Base-by-base conservation (phyloP, 31 red algal genomes). In the Bonnemaisonia californica region DNA sequence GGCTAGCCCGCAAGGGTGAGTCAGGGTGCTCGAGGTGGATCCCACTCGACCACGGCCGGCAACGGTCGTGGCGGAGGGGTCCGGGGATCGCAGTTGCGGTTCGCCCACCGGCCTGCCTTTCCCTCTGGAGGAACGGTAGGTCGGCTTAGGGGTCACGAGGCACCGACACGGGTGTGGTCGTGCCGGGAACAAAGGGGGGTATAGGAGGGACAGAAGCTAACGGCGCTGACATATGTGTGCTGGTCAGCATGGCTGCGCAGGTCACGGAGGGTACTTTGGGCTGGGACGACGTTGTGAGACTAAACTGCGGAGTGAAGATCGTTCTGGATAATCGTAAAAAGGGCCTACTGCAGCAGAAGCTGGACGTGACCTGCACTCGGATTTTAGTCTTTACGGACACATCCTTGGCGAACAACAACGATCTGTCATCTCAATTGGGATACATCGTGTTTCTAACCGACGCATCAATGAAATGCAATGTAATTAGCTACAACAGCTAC, bases 391-490 rank as follows among this genome's bases (percentile, higher is more conserved):
- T 79, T 65, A 27, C 68, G 0, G 85, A 89, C 45, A 0, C 64
- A 24, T 81, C 76, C 3, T 89, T 81, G 63, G 62, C 78, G 0
- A 38, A 60, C 9, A 83, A 83, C 69, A 33, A 69, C 36, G 62
- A 77, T 40, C 54, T 83, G 27, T 77, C 79, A 26, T 69, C 87
- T 18, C 70, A 63, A 31, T 41, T 83, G 36, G 69, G 67, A 51
- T 83, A 71, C 57, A 63, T 76, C 12, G 62, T 91, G n/a, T 21
- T 69, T 24, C 59, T 91, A 22, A 57, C n/a, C 35, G 79, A 91
- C 87, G 40, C n/a, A 2, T 26, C 54, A 24, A 30, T 33, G 18
- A 28, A 68, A 16, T 54, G 0, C n/a, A 26, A 83, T 61, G 26
- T 91, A 3, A 0, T 83, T 13, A 32, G 78, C 58, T 83, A 42